Evolutionary conservation across 371 early-diverging fungal genomes (phyloP).

Genomic region (Mucor plumbeus): DNA sequence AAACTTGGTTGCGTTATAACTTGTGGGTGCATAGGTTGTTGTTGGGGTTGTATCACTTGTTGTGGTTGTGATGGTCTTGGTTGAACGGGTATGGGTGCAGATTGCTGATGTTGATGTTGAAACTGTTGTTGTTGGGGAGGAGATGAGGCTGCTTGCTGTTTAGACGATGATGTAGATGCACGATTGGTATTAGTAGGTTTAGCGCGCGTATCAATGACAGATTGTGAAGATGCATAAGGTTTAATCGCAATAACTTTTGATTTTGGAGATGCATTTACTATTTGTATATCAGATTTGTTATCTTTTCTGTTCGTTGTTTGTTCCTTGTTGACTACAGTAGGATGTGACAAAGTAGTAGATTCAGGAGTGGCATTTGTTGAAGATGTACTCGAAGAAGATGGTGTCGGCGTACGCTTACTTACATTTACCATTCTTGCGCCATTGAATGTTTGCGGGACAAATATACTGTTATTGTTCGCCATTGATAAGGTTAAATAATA

Average conservation of each 20-base stretch:
- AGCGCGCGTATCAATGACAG: neutral
- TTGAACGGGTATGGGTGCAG: neutral
- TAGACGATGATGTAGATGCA: neutral
- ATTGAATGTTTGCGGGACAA: constrained; percentile 20
- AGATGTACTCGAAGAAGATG: neutral
- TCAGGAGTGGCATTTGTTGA: neutral
- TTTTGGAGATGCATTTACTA: neutral
- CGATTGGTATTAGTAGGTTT: neutral
- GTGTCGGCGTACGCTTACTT: neutral
- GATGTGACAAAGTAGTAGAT: neutral
- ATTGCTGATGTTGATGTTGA: neutral
- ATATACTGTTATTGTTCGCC: constrained; percentile 10
- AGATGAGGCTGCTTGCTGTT: neutral
- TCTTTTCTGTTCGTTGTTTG: neutral
- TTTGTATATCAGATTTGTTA: neutral
- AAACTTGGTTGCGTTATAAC: neutral
- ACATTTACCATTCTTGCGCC: constrained; percentile 21
- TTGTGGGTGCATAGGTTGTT: neutral
- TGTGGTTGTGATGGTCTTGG: neutral
- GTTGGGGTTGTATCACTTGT: neutral
- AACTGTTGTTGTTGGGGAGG: neutral
- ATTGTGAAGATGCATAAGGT: neutral
- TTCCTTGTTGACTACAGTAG: too few relatives aligned
- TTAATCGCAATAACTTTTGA: neutral
- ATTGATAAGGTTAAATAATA: neutral